Evolutionary conservation across 805 yeast species (phyloP), one percentile per base, ranked within the genome.

Genomic region (Candida hungchunana): DNA sequence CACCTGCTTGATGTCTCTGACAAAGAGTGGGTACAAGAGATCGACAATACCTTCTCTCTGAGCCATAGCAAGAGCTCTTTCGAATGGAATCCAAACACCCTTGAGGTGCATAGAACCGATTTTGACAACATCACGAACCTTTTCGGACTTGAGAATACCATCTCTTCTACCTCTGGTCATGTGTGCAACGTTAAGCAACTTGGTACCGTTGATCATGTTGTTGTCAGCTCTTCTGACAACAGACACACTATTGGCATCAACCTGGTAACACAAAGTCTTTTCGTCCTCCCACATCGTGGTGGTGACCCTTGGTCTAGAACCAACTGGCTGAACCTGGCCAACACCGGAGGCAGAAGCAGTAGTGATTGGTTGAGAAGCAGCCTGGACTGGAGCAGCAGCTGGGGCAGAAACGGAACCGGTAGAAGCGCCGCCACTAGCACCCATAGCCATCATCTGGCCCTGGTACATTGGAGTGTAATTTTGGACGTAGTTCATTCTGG

Each of bases 211-310:
- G 58, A 84, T 78, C 84, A 82, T 80, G 59, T 84, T 79, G 56
- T 82, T 81, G 60, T 84, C 93, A 20, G 87, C 93, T 53, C 95
- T 71, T 47, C 95, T 71, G 19, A 84, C 88, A 15, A 84, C 95
- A 13, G 82, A 71, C 29, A 83, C 82, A 38, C 85, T 83, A 44
- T 81, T 77, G 39, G 87, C 89, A 51, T 83, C 93, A 20, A 84
- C 90, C 59, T 83, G 93, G 63, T 83, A 84, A 55, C 93, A 84
- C 34, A 84, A 60, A 1, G 94, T 84, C 48, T 81, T 79, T 53
- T 84, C 94, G 55, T 84, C 94, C 54, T 84, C 93, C 95, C 95
- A 84, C 73, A 81, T 74, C n/a, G 93, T 83, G 16, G 93, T 82
- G 34, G 88, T 81, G 34, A 83, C 86, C 42, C 74, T 61, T 34